Percentiles rank a stretch among this genome's conserved stretches.
Conservation (phyloP, 2,329 filamentous ascomycete genomes). For the Alternaria arborescens region DNA sequence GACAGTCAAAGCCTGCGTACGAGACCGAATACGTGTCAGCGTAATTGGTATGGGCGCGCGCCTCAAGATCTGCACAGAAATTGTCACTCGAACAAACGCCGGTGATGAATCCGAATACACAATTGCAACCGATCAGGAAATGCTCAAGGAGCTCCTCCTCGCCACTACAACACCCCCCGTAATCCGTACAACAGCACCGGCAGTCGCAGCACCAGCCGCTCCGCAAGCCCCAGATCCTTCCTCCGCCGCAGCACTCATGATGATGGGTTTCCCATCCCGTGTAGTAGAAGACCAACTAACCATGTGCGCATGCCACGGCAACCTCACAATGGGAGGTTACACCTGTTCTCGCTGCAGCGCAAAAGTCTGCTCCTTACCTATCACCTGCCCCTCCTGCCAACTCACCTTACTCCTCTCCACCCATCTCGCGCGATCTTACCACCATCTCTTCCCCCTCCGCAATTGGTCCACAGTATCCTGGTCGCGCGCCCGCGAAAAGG, state of each 20-base stretch:
- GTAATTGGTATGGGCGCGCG: slow-evolving; percentile 92
- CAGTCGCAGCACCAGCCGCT: slow-evolving; percentile 42
- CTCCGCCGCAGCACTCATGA: slow-evolving; percentile 69
- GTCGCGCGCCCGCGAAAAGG: slow-evolving; percentile 67
- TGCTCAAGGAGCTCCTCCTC: slow-evolving; percentile 90
- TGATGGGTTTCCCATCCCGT: slow-evolving; percentile 97
- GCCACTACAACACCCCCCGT: slow-evolving; percentile 88
- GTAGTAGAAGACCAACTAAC: slow-evolving; percentile 76
- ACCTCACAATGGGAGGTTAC: slow-evolving; percentile 84
- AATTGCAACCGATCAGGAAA: slow-evolving; percentile 84
- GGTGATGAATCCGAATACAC: slow-evolving; percentile 80
- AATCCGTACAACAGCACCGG: slow-evolving; percentile 65
- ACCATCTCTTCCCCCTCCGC: slow-evolving; percentile 62
- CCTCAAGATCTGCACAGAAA: slow-evolving; percentile 88
- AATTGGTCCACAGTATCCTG: slow-evolving; percentile 94
- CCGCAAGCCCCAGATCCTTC: slow-evolving; percentile 46
- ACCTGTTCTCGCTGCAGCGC: slow-evolving; percentile 86
- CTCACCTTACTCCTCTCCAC: slow-evolving; percentile 94
- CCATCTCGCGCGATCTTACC: slow-evolving; percentile 51
- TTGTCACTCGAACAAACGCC: slow-evolving; percentile 86
- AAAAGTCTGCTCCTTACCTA: slow-evolving; percentile 88
- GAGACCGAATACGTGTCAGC: slow-evolving; percentile 84
- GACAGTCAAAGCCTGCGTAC: slow-evolving; percentile 80
- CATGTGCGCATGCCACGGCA: slow-evolving; percentile 90
- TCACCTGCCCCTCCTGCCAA: slow-evolving; percentile 89